Conservation (phyloP, 148 eudicot species). For the Camellia granthamiana region DNA sequence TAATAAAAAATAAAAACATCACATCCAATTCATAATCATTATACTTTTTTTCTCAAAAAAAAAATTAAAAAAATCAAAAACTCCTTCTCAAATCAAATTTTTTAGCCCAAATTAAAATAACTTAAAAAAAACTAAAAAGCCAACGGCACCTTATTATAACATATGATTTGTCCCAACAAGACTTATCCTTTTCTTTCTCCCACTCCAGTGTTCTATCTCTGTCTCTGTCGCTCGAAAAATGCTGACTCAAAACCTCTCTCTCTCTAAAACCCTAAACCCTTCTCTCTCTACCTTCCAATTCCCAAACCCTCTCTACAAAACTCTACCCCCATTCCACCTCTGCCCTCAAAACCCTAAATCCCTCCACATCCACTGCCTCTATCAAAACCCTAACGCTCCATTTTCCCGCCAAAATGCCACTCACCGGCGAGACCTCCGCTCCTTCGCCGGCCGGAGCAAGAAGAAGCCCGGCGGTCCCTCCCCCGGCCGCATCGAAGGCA, state of each 20-base stretch:
- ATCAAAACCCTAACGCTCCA: slow-evolving; percentile 21
- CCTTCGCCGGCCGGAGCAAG: slow-evolving; percentile 84
- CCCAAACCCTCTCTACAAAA: slow-evolving; percentile 32
- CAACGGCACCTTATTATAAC: no score
- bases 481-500: slow-evolving; percentile 60
- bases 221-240: slow-evolving; percentile 4
- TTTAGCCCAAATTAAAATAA: no score
- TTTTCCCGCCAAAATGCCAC: slow-evolving; percentile 27
- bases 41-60: no score
- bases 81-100: no score
- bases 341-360: slow-evolving; percentile 19
- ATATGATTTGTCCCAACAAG: no score
- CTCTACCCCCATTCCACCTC: slow-evolving; percentile 25
- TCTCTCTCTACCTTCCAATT: slow-evolving; percentile 31
- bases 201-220: background rate
- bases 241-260: slow-evolving; percentile 47
- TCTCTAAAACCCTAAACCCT: slow-evolving; percentile 60
- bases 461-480: slow-evolving; percentile 40
- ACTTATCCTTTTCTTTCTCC: no score
- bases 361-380: slow-evolving; percentile 12
- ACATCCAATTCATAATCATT: no score
- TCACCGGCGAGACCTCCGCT: slow-evolving; percentile 33
- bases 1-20: no score
- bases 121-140: no score
- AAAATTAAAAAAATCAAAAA: no score